Evolutionary conservation across 2,329 filamentous ascomycete genomes (phyloP), one percentile per base, ranked within the genome.

Genomic region (Fusarium brevicatenulatum): DNA sequence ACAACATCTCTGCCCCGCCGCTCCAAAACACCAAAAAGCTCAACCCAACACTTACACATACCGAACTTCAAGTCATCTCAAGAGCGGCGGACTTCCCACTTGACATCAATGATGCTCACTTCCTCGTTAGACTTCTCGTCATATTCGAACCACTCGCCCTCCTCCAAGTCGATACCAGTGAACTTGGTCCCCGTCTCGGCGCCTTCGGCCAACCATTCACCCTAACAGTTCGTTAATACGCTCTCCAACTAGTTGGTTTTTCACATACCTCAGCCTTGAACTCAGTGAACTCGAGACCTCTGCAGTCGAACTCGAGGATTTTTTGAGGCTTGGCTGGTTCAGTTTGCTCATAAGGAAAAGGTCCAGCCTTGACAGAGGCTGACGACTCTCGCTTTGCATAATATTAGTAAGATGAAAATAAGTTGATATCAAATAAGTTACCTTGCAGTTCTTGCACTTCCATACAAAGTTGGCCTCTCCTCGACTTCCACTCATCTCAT

Each of bases 401-500:
- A 25, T 43, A n/a, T 75, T 30, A 74, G 50, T 34, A 15, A 28
- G 18, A 5, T 5, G 11, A 25, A 25, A 43, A 4, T 13, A 57
- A 57, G 9, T 12, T 23, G 30, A 28, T 3, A 10, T 11, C 10
- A 36, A 4, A 9, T 9, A 15, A 16, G 18, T 36, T 75, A 96
- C 95, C 90, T 96, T 97, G 91, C 96, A 99, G 81, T 96, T 95
- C 84, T 97, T 97, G 88, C 96, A 99, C 82, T 91, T 95, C 95
- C 96, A 99, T n/a, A 99, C 96, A 83, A 99, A 99, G 83, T 98
- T 98, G 69, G 96, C 96, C 83, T 98, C 95, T 73, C 96, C 96
- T 78, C 94, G 90, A 82, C 95, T 98, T 40, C 95, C 95, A 72
- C 94, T 96, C 82, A 98, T 91, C 73, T 98, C 95, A 80, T 97